Conservation (phyloP, 768 basidiomycete species). For the Boletus sensibilis region DNA sequence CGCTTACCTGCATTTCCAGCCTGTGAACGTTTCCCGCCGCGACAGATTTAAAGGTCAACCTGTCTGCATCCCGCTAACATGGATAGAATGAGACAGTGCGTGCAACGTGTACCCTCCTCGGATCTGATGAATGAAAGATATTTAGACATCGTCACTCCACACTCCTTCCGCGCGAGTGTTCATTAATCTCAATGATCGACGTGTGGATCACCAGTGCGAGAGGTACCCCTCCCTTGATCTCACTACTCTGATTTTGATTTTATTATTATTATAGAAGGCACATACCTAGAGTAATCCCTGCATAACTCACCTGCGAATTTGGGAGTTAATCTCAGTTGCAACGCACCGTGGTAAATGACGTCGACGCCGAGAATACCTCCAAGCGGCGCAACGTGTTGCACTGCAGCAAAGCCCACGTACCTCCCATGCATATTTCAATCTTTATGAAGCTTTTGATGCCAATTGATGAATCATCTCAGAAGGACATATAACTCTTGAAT, state of each 20-base stretch:
- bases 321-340: too few relatives aligned
- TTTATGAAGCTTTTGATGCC: too few relatives aligned
- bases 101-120: not conserved
- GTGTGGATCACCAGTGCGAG: not conserved
- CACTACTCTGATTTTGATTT: too few relatives aligned
- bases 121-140: not conserved
- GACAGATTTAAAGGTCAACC: not conserved
- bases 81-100: not conserved
- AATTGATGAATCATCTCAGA: not conserved
- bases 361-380: too few relatives aligned
- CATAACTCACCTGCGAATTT: too few relatives aligned
- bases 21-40: too few relatives aligned
- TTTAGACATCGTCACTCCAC: not conserved
- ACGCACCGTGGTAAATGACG: too few relatives aligned
- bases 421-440: not conserved
- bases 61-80: not conserved
- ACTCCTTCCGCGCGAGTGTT: not conserved
- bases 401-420: too few relatives aligned
- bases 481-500: not conserved
- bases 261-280: too few relatives aligned
- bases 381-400: too few relatives aligned
- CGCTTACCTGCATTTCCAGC: not conserved
- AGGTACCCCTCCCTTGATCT: not conserved
- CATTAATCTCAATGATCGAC: not conserved
- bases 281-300: too few relatives aligned